phyloP scores from a whole-genome alignment of 2,329 filamentous ascomycete genomes.

The Colletotrichum endophyticum region DNA sequence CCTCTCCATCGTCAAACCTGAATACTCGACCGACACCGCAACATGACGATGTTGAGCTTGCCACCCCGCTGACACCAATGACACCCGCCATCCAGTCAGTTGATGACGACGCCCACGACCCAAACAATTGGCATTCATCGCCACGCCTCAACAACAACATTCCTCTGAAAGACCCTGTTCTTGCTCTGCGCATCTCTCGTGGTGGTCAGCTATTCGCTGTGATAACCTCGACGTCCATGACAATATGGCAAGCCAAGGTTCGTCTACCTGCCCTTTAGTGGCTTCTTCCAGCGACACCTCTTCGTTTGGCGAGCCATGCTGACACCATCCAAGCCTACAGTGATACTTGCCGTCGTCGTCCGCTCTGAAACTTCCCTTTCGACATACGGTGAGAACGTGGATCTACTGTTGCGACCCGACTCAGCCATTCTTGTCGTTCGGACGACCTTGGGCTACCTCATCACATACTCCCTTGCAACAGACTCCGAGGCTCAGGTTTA shows the following conservation, averaged over 20 bases:
- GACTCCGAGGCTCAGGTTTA: slow-evolving; percentile 86
- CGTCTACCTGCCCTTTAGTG: slow-evolving; percentile 24
- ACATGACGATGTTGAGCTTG: slow-evolving; percentile 39
- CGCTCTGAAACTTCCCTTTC: slow-evolving; percentile 81
- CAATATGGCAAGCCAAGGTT: slow-evolving; percentile 97
- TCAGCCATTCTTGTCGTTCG: slow-evolving; percentile 91
- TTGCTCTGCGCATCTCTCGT: slow-evolving; percentile 78
- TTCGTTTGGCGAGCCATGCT: slow-evolving; percentile 3
- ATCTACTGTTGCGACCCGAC: slow-evolving; percentile 87
- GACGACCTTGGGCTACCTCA: slow-evolving; percentile 83
- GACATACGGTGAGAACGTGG: slow-evolving; percentile 84
- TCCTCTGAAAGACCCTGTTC: slow-evolving; percentile 66
- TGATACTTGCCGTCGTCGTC: slow-evolving; percentile 83
- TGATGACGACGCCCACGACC: slow-evolving; percentile 53
- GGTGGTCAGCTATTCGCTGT: slow-evolving; percentile 85
- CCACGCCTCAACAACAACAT: slow-evolving; percentile 36
- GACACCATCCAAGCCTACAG: slow-evolving; percentile 70
- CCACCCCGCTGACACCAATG: slow-evolving; percentile 50
- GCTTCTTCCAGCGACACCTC: neutral
- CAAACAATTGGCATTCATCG: slow-evolving; percentile 27
- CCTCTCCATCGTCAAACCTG: slow-evolving; percentile 25
- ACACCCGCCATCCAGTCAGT: slow-evolving; percentile 65
- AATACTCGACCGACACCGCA: slow-evolving; percentile 27
- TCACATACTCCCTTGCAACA: slow-evolving; percentile 90
- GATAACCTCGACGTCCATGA: slow-evolving; percentile 83